Percentiles rank a stretch among this genome's conserved stretches.
These are phyloP conservation scores for Calonectria pteridis DNA, from an alignment of 2,329 filamentous ascomycete genomes.

Conservation along the genomic window DNA sequence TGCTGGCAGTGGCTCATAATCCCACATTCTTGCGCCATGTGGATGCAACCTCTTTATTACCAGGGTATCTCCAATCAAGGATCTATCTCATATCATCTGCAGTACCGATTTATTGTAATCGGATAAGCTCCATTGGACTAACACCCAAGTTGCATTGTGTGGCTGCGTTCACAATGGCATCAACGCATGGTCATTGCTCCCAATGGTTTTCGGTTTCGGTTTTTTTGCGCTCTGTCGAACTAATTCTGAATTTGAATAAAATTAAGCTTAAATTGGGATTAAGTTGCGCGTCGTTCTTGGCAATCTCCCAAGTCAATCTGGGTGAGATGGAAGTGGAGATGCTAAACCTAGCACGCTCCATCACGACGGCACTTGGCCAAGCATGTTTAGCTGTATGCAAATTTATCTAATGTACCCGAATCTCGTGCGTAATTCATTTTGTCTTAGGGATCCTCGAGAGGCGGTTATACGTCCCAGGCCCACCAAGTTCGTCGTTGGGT, in stretches of 20 bases:
- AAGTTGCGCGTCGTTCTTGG: no score
- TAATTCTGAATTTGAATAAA: background rate
- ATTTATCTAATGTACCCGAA: no score
- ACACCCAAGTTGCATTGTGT: background rate
- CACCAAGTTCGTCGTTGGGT: no score
- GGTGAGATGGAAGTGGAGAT: background rate
- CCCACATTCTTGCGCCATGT: conserved; percentile 22
- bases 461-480: no score
- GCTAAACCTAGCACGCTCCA: background rate
- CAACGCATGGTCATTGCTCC: background rate
- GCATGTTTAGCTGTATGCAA: no score
- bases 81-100: background rate
- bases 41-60: background rate
- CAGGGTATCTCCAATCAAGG: background rate
- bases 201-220: background rate
- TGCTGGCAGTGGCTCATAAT: conserved; percentile 16
- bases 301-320: no score
- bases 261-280: background rate
- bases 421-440: background rate
- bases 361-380: no score
- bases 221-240: background rate
- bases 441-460: no score
- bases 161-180: background rate
- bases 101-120: background rate
- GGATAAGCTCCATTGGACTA: background rate